Evolutionary conservation across 495 filamentous ascomycete species (phyloP).

Genomic region (Neurospora sp.): DNA sequence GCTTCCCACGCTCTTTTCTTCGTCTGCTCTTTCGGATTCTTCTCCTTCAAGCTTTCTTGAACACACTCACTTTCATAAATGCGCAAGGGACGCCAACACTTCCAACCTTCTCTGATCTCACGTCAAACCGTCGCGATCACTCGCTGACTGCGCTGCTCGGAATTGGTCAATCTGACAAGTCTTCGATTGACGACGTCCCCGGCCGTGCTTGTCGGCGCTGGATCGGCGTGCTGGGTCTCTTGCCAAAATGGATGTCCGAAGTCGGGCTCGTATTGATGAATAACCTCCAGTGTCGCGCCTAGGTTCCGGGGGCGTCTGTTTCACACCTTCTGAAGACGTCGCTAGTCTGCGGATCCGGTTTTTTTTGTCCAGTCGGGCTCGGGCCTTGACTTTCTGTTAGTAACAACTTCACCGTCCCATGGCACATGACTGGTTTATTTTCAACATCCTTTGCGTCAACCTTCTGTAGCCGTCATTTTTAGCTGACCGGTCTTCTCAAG

Average conservation of each 20-base stretch:
- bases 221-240: background rate
- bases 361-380: conserved; percentile 18
- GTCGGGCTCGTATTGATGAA: conserved; percentile 9
- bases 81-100: background rate
- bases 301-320: background rate
- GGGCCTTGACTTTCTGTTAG: conserved; percentile 24
- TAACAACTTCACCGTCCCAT: conserved; percentile 13
- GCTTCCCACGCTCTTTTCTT: background rate
- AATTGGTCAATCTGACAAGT: background rate
- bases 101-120: background rate
- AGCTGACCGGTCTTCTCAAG: background rate
- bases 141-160: background rate
- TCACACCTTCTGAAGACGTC: background rate
- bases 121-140: background rate
- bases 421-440: conserved; percentile 16
- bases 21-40: background rate
- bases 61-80: background rate
- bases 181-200: background rate
- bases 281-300: background rate
- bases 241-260: conserved; percentile 11
- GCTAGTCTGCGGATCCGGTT: conserved; percentile 11
- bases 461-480: background rate
- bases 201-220: background rate
- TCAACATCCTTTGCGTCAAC: background rate
- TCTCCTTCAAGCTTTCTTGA: background rate